Base-by-base conservation (phyloP, 1,284 basidiomycete genomes). In the Austroboletus novae-zelandiae region DNA sequence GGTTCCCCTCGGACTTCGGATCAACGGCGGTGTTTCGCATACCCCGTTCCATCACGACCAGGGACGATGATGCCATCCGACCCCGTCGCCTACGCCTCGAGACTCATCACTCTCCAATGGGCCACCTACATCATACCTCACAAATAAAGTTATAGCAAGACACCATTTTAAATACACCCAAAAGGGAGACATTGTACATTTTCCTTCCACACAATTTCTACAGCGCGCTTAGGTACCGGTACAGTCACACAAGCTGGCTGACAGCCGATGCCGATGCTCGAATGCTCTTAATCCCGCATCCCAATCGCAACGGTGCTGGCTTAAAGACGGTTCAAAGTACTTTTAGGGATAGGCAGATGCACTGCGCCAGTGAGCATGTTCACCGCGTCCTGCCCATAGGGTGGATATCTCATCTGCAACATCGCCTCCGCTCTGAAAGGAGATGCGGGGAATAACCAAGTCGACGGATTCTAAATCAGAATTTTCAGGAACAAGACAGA, bases 371-470 rank as follows among this genome's bases (percentile, higher is more conserved):
- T 50, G 9, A 67, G 52, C 1, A 29, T 29, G 27, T 56, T 40
- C 18, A 52, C 39, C 9, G 57, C 63, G 17, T 62, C 59, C 25
- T 44, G 39, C 5, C 48, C 47, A 40, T 64, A 42, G 3, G 63
- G 63, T 17, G 56, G 63, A 27, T 65, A 67, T 17, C 63, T 57
- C 35, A 39, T 2, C 39, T 52, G 48, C 15, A 68, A 41, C 25
- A 47, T 45, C 3, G 45, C 35, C 45, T 68, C 66, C 39, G 51
- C 61, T 34, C 63, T 65, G 35, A 32, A 3, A 42, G 25, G 34
- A 36, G 15, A n/a, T 15, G n/a, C 34, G 34, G 39, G 30, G 34
- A 23, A 11, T 30, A 30, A 10, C 29, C 25, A 25, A 36, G 37
- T 53, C 34, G 55, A 44, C 17, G 29, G 48, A 35, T 17, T 23